phyloP scores from a whole-genome alignment of 192 early-diverging fungal genomes.

The Coemansia sp. region DNA sequence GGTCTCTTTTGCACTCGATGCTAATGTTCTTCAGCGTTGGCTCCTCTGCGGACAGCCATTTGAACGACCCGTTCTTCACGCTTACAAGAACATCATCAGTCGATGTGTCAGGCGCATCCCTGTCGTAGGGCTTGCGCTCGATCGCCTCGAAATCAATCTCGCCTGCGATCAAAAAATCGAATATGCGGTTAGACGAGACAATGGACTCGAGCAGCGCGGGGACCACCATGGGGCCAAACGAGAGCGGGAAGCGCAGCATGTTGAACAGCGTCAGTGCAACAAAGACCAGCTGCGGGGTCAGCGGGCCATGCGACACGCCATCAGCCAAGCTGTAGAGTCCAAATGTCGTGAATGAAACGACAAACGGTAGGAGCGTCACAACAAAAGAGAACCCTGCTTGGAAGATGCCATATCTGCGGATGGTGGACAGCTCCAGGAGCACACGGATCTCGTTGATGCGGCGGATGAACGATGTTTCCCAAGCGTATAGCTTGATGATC shows the following conservation, averaged over 20 bases:
- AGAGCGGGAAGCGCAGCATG: conserved; percentile 53
- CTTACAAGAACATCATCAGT: conserved; percentile 35
- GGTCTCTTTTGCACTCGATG: conserved; percentile 48
- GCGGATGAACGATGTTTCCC: conserved; percentile 61
- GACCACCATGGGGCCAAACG: conserved; percentile 33
- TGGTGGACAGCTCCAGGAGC: conserved; percentile 42
- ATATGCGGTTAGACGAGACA: conserved; percentile 43
- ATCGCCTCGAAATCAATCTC: conserved; percentile 49
- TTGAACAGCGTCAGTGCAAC: conserved; percentile 55
- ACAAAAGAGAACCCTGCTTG: conserved; percentile 49
- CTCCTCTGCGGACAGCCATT: conserved; percentile 56
- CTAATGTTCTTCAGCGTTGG: conserved; percentile 47
- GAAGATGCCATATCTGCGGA: conserved; percentile 38
- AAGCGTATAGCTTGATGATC: conserved; percentile 74
- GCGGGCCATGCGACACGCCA: conserved; percentile 44
- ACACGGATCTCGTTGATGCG: conserved; percentile 51
- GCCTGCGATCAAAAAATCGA: conserved; percentile 35
- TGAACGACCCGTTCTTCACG: conserved; percentile 49
- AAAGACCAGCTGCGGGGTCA: conserved; percentile 56
- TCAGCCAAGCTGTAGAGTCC: conserved; percentile 46
- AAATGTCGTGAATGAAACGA: conserved; percentile 52
- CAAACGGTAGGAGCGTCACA: conserved; percentile 47
- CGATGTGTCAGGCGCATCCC: conserved; percentile 21
- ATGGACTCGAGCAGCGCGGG: conserved; percentile 45
- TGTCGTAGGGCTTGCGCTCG: conserved; percentile 41